Evolutionary conservation across 192 early-diverging fungal genomes (phyloP), one percentile per base, ranked within the genome.

Genomic region (Mortierella alpina): DNA sequence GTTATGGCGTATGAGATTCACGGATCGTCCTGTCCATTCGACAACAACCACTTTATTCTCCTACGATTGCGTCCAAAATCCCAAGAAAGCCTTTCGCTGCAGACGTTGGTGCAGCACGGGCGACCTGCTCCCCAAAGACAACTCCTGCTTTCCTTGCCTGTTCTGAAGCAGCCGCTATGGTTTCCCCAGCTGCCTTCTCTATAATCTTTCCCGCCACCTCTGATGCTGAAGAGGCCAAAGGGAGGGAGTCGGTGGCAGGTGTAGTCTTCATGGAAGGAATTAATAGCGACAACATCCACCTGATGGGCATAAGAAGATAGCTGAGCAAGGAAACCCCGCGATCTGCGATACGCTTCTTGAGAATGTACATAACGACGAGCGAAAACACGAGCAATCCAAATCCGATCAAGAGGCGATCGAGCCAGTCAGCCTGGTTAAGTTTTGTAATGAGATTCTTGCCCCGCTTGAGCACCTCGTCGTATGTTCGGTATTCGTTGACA

Each of bases 341-440:
- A 82, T 90, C 86, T 80, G 88, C 90, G 0, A 90, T 84, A 44
- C 92, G 84, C 41, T 88, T 85, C 62, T 92, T 86, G 23, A 93
- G 70, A 59, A 93, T 89, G 65, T 88, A 88, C 52, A 90, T 60
- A 9, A 93, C 91, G 2, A 90, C 91, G 1, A 84, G 52, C 10
- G 73, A 51, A 67, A 93, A 93, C 8, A 93, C 78, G 2, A 92
- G 51, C 40, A 92, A 63, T 4, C 91, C 92, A 63, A 91, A 86
- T 4, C 85, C 40, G 12, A 93, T 83, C 45, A 90, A 66, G 13
- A 93, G 65, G 15, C 90, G 80, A 62, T 93, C 92, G 6, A 86
- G 88, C 88, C 89, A 91, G 49, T 93, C 92, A n/a, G 88, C 87
- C 13, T 86, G 83, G 52, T 91, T 87, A 31, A 93, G 74, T 60